phyloP scores from a whole-genome alignment of 805 yeast species.

The Starmerella bombi region DNA sequence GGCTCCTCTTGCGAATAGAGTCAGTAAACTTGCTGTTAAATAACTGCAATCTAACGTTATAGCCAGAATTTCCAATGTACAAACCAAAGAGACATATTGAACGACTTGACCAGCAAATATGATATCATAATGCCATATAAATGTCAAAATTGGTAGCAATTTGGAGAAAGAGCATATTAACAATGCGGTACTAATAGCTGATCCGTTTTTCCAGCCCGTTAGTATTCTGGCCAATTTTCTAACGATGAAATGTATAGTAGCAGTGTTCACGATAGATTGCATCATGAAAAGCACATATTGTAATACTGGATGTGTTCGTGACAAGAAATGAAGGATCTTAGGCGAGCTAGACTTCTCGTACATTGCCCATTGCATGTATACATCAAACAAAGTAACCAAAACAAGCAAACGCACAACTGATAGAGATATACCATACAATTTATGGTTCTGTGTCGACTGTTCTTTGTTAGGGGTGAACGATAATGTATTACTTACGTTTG shows the following conservation, averaged over 20 bases:
- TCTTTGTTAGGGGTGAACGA: too few species aligned
- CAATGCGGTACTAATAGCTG: slow-evolving; percentile 49
- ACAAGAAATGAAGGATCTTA: slow-evolving; percentile 20
- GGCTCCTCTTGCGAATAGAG: slow-evolving; percentile 11
- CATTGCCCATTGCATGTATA: slow-evolving; percentile 82
- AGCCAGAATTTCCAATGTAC: slow-evolving; percentile 50
- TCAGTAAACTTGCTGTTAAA: slow-evolving; percentile 23
- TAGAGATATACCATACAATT: neutral
- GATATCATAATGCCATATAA: slow-evolving; percentile 95
- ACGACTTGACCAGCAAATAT: slow-evolving; percentile 48
- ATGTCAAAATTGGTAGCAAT: slow-evolving; percentile 78
- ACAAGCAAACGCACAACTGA: slow-evolving; percentile 28
- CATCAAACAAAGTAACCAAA: slow-evolving; percentile 66
- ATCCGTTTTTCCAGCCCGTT: slow-evolving; percentile 31
- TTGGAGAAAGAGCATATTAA: slow-evolving; percentile 67
- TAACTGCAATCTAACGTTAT: slow-evolving; percentile 33
- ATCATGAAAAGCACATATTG: slow-evolving; percentile 31
- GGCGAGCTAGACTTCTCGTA: slow-evolving; percentile 47
- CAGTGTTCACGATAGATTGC: slow-evolving; percentile 28
- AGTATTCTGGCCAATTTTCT: slow-evolving; percentile 27
- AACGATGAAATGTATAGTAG: slow-evolving; percentile 27
- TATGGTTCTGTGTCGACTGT: too few species aligned
- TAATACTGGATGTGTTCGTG: slow-evolving; percentile 23
- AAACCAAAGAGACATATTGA: slow-evolving; percentile 45
- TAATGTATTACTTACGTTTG: slow-evolving; percentile 28